Base-by-base conservation (phyloP, 495 filamentous ascomycete species). In the Aspergillus hancockii region DNA sequence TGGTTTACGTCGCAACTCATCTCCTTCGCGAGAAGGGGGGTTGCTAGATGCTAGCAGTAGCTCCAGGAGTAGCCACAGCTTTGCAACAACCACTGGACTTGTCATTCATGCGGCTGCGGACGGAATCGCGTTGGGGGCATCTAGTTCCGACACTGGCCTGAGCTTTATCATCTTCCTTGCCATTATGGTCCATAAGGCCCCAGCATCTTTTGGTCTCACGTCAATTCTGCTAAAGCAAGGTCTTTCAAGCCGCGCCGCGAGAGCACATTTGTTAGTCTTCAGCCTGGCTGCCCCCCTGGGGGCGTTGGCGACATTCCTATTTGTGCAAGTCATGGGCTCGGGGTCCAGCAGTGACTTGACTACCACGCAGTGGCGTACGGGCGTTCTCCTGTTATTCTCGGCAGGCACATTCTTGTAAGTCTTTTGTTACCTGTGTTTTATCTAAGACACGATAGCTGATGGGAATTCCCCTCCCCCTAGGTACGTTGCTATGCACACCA, bases 101-200 rank as follows among this genome's bases (percentile, higher is more conserved):
- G 90, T 97, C n/a, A 98, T 98, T 59, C 94, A 98, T 64, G 91
- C 95, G 1, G 88, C 89, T 9, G 94, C 94, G n/a, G 94, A 98
- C 62, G 94, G 94, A 4, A 96, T 98, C 49, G 94, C 94, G 0
- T 85, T 98, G 64, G 94, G 94, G 4, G 94, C 94, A 22, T 94
- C 91, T 0, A 88, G 85, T 19, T 81, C 87, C 18, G 85, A 89
- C 61, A 83, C 83, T 41, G 89, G 87, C 16, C 76, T 98, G 8
- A 89, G 85, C 32, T 84, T 97, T 40, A 90, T 98, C 62, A 90
- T 98, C 46, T 98, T 98, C 66, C 67, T 97, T 21, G 94, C 94
- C 6, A 95, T 98, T 58, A 93, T 98, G 90, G 82, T 98, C 2
- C 94, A 98, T 67, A 98, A 98, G 73, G 93, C 92, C 0, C 94